A percentile compares a stretch with the other conserved stretches of the same genome.
phyloP scores from a whole-genome alignment of 306 rosid genomes.

The Fragaria nilgerrensis region DNA sequence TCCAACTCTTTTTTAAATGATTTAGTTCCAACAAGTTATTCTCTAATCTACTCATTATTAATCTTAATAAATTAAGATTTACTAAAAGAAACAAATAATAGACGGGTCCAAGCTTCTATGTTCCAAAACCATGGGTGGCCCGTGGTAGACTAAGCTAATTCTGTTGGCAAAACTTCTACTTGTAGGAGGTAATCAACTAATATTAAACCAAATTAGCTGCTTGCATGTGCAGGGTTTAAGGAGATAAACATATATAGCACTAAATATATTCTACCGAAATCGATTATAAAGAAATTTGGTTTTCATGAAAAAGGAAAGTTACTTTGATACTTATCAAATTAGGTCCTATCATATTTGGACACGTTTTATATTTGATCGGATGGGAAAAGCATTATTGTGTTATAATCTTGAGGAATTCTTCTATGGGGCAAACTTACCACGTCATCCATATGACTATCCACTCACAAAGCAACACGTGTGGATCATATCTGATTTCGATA shows the following conservation, averaged over 20 bases:
- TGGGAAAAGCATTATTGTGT: no score
- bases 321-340: no score
- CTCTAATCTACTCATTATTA: background rate
- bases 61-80: background rate
- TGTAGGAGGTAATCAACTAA: background rate
- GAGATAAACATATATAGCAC: no score
- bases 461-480: no score
- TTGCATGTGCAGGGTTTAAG: background rate
- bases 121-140: constrained; percentile 28
- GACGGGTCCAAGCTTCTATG: constrained; percentile 6
- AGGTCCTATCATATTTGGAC: no score
- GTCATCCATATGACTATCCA: no score
- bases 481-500: no score
- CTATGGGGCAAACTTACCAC: no score
- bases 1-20: background rate
- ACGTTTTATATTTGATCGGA: no score
- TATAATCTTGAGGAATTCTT: no score
- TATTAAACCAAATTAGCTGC: background rate
- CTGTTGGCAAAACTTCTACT: constrained; percentile 20
- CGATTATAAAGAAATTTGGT: background rate
- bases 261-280: background rate
- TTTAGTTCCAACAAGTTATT: background rate
- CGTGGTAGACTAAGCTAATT: background rate
- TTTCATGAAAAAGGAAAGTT: background rate
- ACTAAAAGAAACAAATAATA: background rate